Evolutionary conservation across 192 early-diverging fungal genomes (phyloP).

Genomic region (Coemansia sp.): DNA sequence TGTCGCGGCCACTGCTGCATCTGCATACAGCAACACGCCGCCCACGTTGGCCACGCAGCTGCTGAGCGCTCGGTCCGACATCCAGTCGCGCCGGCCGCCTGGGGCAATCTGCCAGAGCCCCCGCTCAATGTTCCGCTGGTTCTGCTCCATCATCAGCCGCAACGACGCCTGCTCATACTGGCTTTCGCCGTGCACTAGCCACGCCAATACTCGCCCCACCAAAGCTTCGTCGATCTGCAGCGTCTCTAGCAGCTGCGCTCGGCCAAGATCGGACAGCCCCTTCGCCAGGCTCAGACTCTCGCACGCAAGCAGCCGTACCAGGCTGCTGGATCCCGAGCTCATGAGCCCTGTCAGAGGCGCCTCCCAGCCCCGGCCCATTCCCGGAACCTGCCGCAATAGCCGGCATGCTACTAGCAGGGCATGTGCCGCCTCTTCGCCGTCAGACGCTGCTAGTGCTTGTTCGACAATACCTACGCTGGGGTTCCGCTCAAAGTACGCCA

Average conservation of each 20-base stretch:
- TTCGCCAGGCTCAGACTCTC: conserved; percentile 26
- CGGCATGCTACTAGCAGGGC: conserved; percentile 37
- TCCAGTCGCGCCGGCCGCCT: conserved; percentile 7
- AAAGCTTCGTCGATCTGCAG: not conserved
- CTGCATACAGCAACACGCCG: conserved; percentile 43
- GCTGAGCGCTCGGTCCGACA: conserved; percentile 15
- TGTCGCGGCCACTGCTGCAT: conserved; percentile 13
- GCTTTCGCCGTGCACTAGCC: conserved; percentile 24
- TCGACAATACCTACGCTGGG: conserved; percentile 5
- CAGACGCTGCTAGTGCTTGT: not conserved
- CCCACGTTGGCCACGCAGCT: conserved; percentile 33
- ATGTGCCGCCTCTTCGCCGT: not conserved
- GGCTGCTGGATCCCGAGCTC: not conserved
- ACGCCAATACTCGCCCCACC: conserved; percentile 12
- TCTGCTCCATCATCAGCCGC: conserved; percentile 4
- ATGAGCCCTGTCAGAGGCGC: conserved; percentile 25
- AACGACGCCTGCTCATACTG: conserved; percentile 4
- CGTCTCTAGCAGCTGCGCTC: conserved; percentile 8
- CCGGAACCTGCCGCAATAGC: conserved; percentile 51
- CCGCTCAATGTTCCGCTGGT: not conserved
- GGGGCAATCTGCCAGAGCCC: conserved; percentile 7
- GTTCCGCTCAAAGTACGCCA: conserved; percentile 24
- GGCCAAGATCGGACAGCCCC: conserved; percentile 16
- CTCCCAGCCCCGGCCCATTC: conserved; percentile 31
- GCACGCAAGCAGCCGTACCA: conserved; percentile 24